Evolutionary conservation across 2,329 filamentous ascomycete genomes (phyloP).

Genomic region (Colletotrichum sp.): DNA sequence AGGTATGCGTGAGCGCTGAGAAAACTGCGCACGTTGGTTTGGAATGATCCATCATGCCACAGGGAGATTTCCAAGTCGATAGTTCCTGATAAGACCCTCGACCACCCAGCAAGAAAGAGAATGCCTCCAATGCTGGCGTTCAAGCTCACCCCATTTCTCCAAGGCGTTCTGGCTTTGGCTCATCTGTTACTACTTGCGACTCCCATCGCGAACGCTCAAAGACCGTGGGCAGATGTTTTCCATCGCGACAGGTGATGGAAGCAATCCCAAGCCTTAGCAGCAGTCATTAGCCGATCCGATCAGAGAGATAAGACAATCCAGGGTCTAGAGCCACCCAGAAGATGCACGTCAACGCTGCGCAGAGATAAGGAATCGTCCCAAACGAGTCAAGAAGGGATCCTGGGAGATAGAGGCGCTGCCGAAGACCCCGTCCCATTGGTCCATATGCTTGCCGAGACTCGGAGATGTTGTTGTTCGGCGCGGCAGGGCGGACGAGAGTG

Average conservation of each 20-base stretch:
- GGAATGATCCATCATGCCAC: background rate
- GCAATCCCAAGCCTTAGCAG: background rate
- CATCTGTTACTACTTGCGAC: background rate
- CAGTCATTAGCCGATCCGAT: background rate
- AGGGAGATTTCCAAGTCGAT: background rate
- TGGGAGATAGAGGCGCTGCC: background rate
- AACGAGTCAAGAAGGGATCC: background rate
- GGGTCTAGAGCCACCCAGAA: background rate
- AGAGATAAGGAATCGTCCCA: constrained; percentile 15
- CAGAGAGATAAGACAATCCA: background rate
- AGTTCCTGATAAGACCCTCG: background rate
- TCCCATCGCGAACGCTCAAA: background rate
- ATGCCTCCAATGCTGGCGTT: background rate
- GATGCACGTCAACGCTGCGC: background rate
- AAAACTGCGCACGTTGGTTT: background rate
- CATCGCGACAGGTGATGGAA: background rate
- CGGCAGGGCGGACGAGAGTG: background rate
- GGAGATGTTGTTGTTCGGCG: constrained; percentile 4
- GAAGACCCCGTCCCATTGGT: background rate
- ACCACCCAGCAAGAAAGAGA: background rate
- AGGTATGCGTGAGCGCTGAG: background rate
- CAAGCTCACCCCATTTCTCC: background rate
- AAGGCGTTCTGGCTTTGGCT: background rate
- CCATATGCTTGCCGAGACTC: constrained; percentile 2
- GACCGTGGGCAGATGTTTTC: background rate